Conservation (phyloP, 2,329 filamentous ascomycete species). For the Geosmithia putterillii region DNA sequence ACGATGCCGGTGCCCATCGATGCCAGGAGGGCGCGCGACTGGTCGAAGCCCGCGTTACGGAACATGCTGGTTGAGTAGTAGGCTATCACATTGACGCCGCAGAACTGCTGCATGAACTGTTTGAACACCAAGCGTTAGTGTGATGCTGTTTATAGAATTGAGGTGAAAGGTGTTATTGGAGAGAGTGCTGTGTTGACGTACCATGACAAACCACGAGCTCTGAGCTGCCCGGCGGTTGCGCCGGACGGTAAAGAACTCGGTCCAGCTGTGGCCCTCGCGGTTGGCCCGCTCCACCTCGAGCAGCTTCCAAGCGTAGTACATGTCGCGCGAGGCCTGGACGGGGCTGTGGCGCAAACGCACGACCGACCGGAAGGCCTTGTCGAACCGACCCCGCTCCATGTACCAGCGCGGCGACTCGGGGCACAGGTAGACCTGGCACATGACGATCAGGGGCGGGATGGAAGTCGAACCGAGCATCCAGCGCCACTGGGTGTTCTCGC, state of each 20-base stretch:
- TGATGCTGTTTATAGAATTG: no score
- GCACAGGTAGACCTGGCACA: constrained; percentile 39
- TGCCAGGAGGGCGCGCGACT: constrained; percentile 32
- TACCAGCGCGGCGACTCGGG: constrained; percentile 42
- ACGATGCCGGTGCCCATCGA: constrained; percentile 45
- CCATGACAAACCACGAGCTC: constrained; percentile 22
- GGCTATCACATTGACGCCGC: constrained; percentile 39
- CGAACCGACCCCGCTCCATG: constrained; percentile 34
- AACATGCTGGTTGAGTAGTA: constrained; percentile 39
- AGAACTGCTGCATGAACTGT: constrained; percentile 22
- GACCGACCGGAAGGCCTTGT: constrained; percentile 31
- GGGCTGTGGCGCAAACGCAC: constrained; percentile 30
- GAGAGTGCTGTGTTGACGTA: constrained; percentile 4
- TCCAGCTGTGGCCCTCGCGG: constrained; percentile 14
- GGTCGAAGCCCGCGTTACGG: constrained; percentile 23
- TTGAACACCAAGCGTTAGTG: neutral
- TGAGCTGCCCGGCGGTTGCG: constrained; percentile 22
- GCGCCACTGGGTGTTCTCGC: constrained; percentile 16
- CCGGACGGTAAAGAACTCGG: constrained; percentile 22
- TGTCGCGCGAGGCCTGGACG: constrained; percentile 36
- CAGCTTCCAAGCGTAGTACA: constrained; percentile 33
- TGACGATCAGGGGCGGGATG: constrained; percentile 36
- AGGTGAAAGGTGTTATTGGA: constrained; percentile 2
- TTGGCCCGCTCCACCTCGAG: constrained; percentile 17
- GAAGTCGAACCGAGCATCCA: constrained; percentile 37